Base-by-base conservation (phyloP, 495 filamentous ascomycete species). In the Talaromyces stipitatus region DNA sequence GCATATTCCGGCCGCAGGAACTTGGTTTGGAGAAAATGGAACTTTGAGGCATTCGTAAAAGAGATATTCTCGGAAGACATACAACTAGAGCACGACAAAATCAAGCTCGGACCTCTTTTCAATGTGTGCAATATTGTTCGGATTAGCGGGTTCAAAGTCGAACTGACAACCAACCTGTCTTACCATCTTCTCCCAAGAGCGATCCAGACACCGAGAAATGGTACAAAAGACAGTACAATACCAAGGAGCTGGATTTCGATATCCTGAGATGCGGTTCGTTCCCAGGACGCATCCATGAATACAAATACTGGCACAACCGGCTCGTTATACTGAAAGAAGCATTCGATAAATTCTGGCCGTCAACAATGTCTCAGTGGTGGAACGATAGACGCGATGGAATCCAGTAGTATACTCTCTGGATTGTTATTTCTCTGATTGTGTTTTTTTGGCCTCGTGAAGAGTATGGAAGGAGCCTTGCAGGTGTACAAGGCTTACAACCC, bases 401-500 rank as follows among this genome's bases (percentile, higher is more conserved):
- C 0, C 76, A 82, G 60, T 82, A 78, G 76, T 81, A 78, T 54
- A 77, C 77, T 7, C 78, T 82, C 45, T 83, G 80, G 80, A 69
- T 80, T 9, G 80, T 78, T 1, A 66, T 78, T 3, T 36, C 69
- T 1, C 60, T 82, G 46, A 81, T 77, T 2, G 50, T 78, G 2
- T 71, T 82, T 45, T n/a, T 78, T 82, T 59, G 78, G 78, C 0
- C 16, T 83, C 6, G 62, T 82, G 2, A 77, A 83, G 61, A 71
- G 65, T 28, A 55, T 79, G 32, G 75, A 76, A 50, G 73, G 75
- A 2, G 75, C 66, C 0, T 51, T 80, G 32, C 76, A 81, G 53
- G 70, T 78, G 3, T 81, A 71, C 50, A 65, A 67, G 36, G 61
- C 65, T 14, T 68, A 65, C n/a, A 14, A 47, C 12, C 41, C 43